phyloP scores from a whole-genome alignment of 2,329 filamentous ascomycete genomes.

The Mycosphaerella sp. region DNA sequence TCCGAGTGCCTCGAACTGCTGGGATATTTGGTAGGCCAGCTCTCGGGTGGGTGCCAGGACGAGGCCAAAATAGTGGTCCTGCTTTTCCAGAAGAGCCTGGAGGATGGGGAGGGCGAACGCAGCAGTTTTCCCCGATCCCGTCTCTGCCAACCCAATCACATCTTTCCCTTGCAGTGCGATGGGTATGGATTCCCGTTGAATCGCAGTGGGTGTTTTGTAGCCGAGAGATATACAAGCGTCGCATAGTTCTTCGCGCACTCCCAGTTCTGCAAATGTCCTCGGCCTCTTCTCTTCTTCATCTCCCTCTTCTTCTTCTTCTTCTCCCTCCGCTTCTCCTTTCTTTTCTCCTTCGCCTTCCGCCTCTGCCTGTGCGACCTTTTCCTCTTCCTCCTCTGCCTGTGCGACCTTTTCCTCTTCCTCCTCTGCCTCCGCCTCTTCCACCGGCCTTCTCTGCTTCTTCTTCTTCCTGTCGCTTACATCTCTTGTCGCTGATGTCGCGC shows the following conservation, averaged over 20 bases:
- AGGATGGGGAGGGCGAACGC: slow-evolving; percentile 91
- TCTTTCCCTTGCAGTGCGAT: slow-evolving; percentile 72
- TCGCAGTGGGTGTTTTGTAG: slow-evolving; percentile 81
- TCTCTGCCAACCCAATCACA: slow-evolving; percentile 90
- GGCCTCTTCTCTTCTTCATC: slow-evolving; percentile 16
- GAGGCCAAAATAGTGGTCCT: slow-evolving; percentile 78
- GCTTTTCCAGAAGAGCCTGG: slow-evolving; percentile 81
- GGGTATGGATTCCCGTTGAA: slow-evolving; percentile 81
- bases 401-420: slow-evolving; percentile 16
- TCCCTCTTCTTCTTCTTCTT: slow-evolving; percentile 22
- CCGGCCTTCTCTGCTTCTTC: slow-evolving; percentile 10
- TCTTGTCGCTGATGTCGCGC: not conserved
- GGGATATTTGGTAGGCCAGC: slow-evolving; percentile 82
- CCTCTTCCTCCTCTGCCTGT: slow-evolving; percentile 17
- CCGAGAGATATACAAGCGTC: slow-evolving; percentile 78
- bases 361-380: slow-evolving; percentile 2
- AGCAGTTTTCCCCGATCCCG: slow-evolving; percentile 91
- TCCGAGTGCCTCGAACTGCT: slow-evolving; percentile 81
- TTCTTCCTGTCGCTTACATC: not conserved
- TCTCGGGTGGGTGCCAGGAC: slow-evolving; percentile 90
- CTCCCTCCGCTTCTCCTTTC: no score
- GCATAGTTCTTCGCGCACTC: slow-evolving; percentile 78
- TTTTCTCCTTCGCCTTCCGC: slow-evolving; percentile 14
- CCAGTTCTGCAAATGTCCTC: slow-evolving; percentile 65
- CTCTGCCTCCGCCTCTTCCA: slow-evolving; percentile 11